phyloP scores from a whole-genome alignment of 768 basidiomycete genomes.

The Cystobasidium onofrii region DNA sequence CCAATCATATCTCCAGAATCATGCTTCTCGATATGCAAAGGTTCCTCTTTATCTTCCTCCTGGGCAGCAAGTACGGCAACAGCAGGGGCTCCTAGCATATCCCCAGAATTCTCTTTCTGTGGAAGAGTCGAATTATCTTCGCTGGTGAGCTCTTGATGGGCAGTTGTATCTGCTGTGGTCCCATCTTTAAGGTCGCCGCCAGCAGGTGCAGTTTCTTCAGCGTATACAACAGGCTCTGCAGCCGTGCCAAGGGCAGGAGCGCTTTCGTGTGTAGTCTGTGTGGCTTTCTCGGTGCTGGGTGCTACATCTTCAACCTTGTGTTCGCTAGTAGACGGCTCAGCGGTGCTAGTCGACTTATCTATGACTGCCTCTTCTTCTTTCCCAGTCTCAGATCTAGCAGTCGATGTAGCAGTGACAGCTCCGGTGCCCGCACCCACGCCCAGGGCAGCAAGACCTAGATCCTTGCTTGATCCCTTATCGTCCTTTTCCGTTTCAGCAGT shows the following conservation, averaged over 20 bases:
- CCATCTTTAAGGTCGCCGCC: neutral
- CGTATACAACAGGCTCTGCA: neutral
- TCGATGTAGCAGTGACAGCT: neutral
- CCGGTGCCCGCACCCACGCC: neutral
- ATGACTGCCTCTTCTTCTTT: neutral
- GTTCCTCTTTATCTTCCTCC: neutral
- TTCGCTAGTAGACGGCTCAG: neutral
- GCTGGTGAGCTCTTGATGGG: neutral
- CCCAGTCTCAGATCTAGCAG: neutral
- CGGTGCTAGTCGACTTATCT: neutral
- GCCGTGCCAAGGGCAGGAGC: neutral
- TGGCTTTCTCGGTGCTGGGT: neutral
- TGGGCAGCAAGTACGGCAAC: neutral
- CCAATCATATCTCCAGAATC: neutral
- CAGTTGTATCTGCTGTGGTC: neutral
- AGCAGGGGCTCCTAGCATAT: neutral
- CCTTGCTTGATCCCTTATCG: neutral
- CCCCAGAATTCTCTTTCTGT: neutral
- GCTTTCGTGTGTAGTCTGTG: neutral
- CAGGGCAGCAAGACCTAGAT: neutral
- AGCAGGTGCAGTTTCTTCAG: neutral
- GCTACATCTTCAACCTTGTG: neutral
- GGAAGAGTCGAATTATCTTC: neutral
- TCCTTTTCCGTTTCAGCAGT: neutral
- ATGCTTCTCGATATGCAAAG: neutral